Conservation (phyloP, 306 rosid species). For the Ziziphus jujuba region DNA sequence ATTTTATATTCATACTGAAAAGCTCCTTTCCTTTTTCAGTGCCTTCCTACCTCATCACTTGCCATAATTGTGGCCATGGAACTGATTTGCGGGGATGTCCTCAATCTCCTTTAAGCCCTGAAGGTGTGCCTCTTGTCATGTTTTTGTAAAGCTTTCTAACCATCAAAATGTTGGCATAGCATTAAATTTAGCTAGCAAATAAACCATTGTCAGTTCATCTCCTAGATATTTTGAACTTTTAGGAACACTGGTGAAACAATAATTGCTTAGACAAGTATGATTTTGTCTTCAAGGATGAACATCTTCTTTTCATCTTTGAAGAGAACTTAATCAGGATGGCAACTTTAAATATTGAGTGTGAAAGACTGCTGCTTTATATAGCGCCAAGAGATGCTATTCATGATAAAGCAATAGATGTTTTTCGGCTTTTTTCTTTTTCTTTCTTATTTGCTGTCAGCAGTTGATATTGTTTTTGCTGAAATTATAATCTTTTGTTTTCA, state of each 20-base stretch:
- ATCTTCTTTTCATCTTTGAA: too few relatives aligned
- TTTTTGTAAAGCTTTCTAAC: background rate
- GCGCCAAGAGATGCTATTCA: too few relatives aligned
- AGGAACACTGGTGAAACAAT: too few relatives aligned
- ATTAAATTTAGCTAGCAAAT: background rate
- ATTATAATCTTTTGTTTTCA: conserved; percentile 27
- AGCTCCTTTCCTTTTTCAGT: conserved; percentile 46
- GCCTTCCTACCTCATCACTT: conserved; percentile 77
- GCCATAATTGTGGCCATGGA: conserved; percentile 92
- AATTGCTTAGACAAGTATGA: too few relatives aligned
- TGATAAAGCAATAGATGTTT: background rate
- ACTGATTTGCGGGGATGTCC: conserved; percentile 95
- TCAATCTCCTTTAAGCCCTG: conserved; percentile 63
- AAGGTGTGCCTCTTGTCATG: conserved; percentile 55
- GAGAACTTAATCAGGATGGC: too few relatives aligned
- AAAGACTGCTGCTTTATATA: too few relatives aligned
- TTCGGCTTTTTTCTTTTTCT: background rate
- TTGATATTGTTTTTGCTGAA: conserved; percentile 18
- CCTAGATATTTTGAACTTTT: too few relatives aligned
- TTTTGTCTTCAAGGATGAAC: too few relatives aligned
- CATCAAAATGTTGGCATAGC: background rate
- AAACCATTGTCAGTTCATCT: too few relatives aligned
- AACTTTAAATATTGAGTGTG: too few relatives aligned
- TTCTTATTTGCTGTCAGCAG: background rate
- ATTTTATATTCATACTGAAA: background rate